Base-by-base conservation (phyloP, 202 grass and related monocot species). In the Saccharum hybrid region DNA sequence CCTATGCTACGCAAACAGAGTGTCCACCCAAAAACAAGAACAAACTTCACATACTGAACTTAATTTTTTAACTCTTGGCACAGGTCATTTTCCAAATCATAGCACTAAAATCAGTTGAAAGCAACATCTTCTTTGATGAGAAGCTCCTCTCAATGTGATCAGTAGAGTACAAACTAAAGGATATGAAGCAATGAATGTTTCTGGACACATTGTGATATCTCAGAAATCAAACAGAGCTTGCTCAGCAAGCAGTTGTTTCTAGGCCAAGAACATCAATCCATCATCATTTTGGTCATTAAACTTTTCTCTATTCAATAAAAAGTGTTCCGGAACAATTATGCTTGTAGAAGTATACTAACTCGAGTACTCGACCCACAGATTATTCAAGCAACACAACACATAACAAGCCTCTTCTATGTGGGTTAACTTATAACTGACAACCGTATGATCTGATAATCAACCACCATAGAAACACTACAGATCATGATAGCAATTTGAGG, bases 321-420 rank as follows among this genome's bases (percentile, higher is more conserved):
- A 28, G 16, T 71, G 75, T 69, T 75, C n/a, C 7, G 13, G 30
- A 75, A 45, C 18, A 81, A 85, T 72, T 68, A 46, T 49, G 39
- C 15, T 64, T 59, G 37, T 33, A 36, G 54, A 48, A 67, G 76
- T 81, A 81, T 60, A 66, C 72, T 63, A 71, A 63, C 72, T 61
- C 45, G 40, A 41, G 40, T 41, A 41, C 40, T 41, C 36, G 8
- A 82, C 30, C 77, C n/a, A 79, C 39, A 68, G 49, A 81, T 87
- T 91, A 88, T 84, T 90, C 63, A 66, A 67, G 52, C 52, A 59
- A 76, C 54, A 83, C 3, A 28, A 18, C 49, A 56, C 26, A 65
- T 48, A 60, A 38, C 23, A 64, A 63, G 63, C 49, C 68, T 79
- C 74, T 79, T 60, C 10, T 66, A 33, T 66, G 45, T 74, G 70